Evolutionary conservation across 306 rosid species (phyloP).

Genomic region (Trichosanthes cucumerina): DNA sequence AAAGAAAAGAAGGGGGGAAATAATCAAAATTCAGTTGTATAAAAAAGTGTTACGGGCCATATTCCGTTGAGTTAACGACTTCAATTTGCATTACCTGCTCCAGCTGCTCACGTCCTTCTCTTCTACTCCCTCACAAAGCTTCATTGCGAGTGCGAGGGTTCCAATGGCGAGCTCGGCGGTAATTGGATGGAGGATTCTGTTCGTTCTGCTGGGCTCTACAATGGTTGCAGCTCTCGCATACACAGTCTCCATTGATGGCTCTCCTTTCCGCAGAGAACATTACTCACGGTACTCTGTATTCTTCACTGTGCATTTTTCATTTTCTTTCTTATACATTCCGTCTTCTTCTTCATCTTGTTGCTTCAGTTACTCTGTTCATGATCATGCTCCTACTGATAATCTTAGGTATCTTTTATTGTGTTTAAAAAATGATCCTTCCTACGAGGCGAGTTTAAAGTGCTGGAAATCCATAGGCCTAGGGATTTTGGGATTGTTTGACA

Average conservation of each 20-base stretch:
- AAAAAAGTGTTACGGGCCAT: too few relatives aligned
- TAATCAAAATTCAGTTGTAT: too few relatives aligned
- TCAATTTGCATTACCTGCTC: too few relatives aligned
- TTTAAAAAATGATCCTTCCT: background rate
- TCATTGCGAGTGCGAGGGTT: too few relatives aligned
- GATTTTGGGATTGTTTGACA: too few relatives aligned
- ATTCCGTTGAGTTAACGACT: too few relatives aligned
- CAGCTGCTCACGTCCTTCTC: too few relatives aligned
- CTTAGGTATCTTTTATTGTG: background rate
- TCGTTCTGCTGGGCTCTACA: conserved; percentile 28
- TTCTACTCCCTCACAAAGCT: too few relatives aligned
- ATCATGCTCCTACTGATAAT: background rate
- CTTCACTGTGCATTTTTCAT: background rate
- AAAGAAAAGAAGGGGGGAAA: too few relatives aligned
- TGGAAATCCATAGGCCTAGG: background rate
- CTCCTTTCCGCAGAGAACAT: conserved; percentile 49
- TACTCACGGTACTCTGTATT: conserved; percentile 48
- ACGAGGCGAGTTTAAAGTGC: background rate
- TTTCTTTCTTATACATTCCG: background rate
- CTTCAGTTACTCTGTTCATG: background rate
- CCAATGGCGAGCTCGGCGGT: conserved; percentile 40
- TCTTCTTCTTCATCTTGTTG: background rate
- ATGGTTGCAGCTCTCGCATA: conserved; percentile 45
- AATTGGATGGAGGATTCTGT: conserved; percentile 30
- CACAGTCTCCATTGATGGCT: conserved; percentile 47